Conservation (phyloP, 2,329 filamentous ascomycete species). For the Talaromyces sp. region DNA sequence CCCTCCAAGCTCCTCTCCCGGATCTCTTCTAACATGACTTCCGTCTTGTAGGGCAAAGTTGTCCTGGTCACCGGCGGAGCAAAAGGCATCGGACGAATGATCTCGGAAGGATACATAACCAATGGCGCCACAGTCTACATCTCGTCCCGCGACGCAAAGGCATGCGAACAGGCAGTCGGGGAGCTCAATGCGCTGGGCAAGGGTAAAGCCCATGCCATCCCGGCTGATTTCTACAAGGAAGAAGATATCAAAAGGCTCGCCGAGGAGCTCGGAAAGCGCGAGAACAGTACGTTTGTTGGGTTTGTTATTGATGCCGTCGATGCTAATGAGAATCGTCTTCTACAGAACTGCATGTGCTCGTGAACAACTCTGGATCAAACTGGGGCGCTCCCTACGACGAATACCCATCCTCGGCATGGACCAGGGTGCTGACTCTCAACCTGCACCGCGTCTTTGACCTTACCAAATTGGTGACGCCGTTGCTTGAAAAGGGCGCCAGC, state of each 20-base stretch:
- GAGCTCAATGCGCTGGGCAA: constrained; percentile 50
- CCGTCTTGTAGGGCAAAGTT: constrained; percentile 34
- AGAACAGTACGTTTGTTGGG: constrained; percentile 47
- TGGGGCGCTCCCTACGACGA: constrained; percentile 56
- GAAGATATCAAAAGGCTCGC: constrained; percentile 47
- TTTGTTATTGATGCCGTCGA: neutral
- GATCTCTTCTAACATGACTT: constrained; percentile 28
- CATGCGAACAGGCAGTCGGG: constrained; percentile 43
- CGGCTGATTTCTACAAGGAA: constrained; percentile 50
- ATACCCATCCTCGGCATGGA: constrained; percentile 55
- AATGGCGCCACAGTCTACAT: constrained; percentile 53
- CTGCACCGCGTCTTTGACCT: constrained; percentile 51
- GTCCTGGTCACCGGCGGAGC: constrained; percentile 50
- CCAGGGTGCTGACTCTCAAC: constrained; percentile 53
- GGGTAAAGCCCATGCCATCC: constrained; percentile 48
- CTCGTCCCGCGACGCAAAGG: constrained; percentile 49
- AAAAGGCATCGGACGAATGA: constrained; percentile 52
- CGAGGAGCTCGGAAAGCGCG: constrained; percentile 45
- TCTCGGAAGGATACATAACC: constrained; percentile 50
- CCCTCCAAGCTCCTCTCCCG: constrained; percentile 40
- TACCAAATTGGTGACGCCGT: constrained; percentile 43
- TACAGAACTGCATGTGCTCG: constrained; percentile 41
- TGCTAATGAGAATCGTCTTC: neutral
- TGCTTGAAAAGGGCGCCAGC: constrained; percentile 45
- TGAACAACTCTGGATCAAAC: constrained; percentile 52